These are phyloP conservation scores for Ophiocordyceps camponoti-floridani DNA, from an alignment of 2,329 filamentous ascomycete species.

Conservation along the genomic window DNA sequence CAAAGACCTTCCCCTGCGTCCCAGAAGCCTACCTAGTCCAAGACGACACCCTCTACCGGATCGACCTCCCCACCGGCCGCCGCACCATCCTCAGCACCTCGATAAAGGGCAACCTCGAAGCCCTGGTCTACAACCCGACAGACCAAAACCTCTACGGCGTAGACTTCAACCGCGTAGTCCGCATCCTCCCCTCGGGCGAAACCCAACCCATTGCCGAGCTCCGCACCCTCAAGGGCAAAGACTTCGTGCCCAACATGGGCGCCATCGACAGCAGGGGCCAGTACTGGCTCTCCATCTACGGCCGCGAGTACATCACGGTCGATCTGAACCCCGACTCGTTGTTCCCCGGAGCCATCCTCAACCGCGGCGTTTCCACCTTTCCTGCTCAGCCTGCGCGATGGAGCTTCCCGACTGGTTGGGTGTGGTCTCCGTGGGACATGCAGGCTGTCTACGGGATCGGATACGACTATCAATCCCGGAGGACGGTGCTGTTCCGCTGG, in stretches of 20 bases:
- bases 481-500: conserved; percentile 1
- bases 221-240: neutral
- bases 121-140: conserved; percentile 1
- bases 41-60: neutral
- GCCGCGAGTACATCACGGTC: neutral
- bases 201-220: neutral
- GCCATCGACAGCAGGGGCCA: conserved; percentile 1
- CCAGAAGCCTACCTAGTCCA: conserved; percentile 1
- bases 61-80: neutral
- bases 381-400: neutral
- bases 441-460: conserved; percentile 1
- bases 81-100: neutral
- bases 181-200: conserved; percentile 1
- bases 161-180: neutral
- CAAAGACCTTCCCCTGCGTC: neutral
- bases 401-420: conserved; percentile 1
- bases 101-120: neutral
- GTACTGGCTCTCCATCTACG: conserved; percentile 1
- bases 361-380: neutral
- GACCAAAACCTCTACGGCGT: conserved; percentile 2
- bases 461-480: neutral
- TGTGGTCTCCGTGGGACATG: neutral
- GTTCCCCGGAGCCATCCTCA: neutral
- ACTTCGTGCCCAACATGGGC: neutral
- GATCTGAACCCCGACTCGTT: conserved; percentile 1